Conservation (phyloP, 2,329 filamentous ascomycete species). For the Achaetomium macrosporum region DNA sequence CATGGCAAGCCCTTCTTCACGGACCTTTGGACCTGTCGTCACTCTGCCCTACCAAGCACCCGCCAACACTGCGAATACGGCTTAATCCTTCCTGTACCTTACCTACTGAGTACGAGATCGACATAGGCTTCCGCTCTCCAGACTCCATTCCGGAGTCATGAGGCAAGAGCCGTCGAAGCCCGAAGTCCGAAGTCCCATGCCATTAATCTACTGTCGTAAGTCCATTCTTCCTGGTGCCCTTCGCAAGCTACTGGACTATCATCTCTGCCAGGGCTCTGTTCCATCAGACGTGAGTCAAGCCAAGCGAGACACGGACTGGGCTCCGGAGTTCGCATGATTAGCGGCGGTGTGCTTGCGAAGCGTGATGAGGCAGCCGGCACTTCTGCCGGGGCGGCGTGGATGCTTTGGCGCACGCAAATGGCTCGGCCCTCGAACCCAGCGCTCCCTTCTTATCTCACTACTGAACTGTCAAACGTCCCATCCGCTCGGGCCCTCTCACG, state of each 20-base stretch:
- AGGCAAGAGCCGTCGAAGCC: neutral
- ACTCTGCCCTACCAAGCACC: neutral
- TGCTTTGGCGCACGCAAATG: neutral
- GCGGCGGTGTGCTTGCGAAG: neutral
- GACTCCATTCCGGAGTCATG: neutral
- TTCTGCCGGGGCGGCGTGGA: neutral
- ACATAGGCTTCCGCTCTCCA: neutral
- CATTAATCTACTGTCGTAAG: no score
- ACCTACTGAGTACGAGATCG: neutral
- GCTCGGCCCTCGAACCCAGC: neutral
- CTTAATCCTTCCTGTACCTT: conserved; percentile 3
- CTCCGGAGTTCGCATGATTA: conserved; percentile 2
- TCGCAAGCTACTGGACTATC: neutral
- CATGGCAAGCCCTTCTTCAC: conserved; percentile 3
- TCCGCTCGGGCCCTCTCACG: neutral
- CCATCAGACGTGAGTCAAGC: conserved; percentile 3
- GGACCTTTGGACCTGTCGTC: conserved; percentile 1
- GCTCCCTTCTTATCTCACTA: neutral
- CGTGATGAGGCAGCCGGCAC: neutral
- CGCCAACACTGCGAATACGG: neutral
- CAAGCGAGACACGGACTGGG: neutral
- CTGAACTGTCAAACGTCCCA: neutral
- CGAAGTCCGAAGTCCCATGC: no score
- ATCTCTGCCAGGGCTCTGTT: conserved; percentile 1
- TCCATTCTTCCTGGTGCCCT: no score